Evolutionary conservation across 495 filamentous ascomycete genomes (phyloP).

Genomic region (Hypoxylon lienhwacheense): DNA sequence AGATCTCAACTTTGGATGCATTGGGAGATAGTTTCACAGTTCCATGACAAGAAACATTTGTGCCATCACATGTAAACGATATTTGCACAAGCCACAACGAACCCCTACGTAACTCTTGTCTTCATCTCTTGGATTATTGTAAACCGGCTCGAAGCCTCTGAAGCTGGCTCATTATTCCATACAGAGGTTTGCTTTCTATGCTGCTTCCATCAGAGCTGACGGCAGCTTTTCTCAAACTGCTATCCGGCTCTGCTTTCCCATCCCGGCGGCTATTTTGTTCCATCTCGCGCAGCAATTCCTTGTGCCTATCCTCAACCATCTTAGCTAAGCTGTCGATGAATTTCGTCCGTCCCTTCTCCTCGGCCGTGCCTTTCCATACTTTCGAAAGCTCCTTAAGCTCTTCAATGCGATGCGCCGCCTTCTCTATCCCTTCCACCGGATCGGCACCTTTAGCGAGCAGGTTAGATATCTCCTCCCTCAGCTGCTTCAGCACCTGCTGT

Average conservation of each 20-base stretch:
- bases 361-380: slow-evolving; percentile 93
- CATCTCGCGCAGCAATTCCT: slow-evolving; percentile 57
- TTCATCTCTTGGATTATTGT: slow-evolving; percentile 42
- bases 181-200: slow-evolving; percentile 49
- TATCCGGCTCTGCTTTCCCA: slow-evolving; percentile 34
- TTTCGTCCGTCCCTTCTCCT: slow-evolving; percentile 79
- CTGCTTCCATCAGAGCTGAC: slow-evolving; percentile 31
- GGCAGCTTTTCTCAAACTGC: slow-evolving; percentile 30
- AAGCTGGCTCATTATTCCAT: slow-evolving; percentile 77
- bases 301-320: slow-evolving; percentile 59
- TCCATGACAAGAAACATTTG: too few relatives aligned
- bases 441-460: slow-evolving; percentile 60
- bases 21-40: too few relatives aligned
- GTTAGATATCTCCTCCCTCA: slow-evolving; percentile 70
- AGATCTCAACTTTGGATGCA: too few relatives aligned
- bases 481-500: slow-evolving; percentile 66
- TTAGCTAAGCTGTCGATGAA: slow-evolving; percentile 79
- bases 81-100: neutral
- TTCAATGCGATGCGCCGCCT: slow-evolving; percentile 70
- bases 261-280: slow-evolving; percentile 44
- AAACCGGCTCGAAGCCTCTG: slow-evolving; percentile 78
- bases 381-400: slow-evolving; percentile 67
- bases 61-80: too few relatives aligned
- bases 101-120: neutral
- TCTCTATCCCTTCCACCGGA: slow-evolving; percentile 61